Base-by-base conservation (phyloP, 2,329 filamentous ascomycete genomes). In the Cladophialophora bantiana region DNA sequence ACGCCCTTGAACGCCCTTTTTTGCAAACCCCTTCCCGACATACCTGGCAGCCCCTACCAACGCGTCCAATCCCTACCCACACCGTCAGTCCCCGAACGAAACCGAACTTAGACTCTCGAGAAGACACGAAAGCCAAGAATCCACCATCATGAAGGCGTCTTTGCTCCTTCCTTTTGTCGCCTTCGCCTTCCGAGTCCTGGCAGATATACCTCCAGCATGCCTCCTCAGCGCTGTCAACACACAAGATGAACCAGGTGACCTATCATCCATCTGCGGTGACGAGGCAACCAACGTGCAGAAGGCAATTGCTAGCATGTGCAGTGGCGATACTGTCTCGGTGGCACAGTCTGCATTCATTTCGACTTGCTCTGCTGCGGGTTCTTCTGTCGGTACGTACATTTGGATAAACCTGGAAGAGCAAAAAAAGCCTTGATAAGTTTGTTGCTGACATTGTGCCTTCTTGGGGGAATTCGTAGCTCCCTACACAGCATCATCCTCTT, bases 191-290 rank as follows among this genome's bases (percentile, higher is more conserved):
- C 68, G 83, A 63, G 78, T 81, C 65, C 72, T 84, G 65, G 75
- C 84, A 72, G 80, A 56, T 65, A 78, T 77, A 59, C 80, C 83
- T 54, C 83, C 83, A 34, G 82, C 81, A 62, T 86, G 84, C 74
- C 77, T 86, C 54, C 77, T 86, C 53, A 78, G 77, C 50, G 83
- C 81, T 42, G 78, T 86, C 70, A 83, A 83, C 67, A 73, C 75
- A 53, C 73, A 79, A 61, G 38, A 73, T 59, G 72, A 78, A 64
- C 80, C 80, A 7, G 73, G 75, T 42, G 76, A 82, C 66, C 69
- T 82, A 35, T 74, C 77, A 58, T 70, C 75, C 13, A 70, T 82
- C 57, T 83, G 81, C 67, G 77, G 78, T 56, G 72, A 77, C 54
- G 68, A 67, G 15, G 74, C 75, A 35, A 71, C 73, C 48, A 73